Percentiles rank a stretch among this genome's conserved stretches.
phyloP scores from a whole-genome alignment of 345 rosid species.

The Citrus hindsii region DNA sequence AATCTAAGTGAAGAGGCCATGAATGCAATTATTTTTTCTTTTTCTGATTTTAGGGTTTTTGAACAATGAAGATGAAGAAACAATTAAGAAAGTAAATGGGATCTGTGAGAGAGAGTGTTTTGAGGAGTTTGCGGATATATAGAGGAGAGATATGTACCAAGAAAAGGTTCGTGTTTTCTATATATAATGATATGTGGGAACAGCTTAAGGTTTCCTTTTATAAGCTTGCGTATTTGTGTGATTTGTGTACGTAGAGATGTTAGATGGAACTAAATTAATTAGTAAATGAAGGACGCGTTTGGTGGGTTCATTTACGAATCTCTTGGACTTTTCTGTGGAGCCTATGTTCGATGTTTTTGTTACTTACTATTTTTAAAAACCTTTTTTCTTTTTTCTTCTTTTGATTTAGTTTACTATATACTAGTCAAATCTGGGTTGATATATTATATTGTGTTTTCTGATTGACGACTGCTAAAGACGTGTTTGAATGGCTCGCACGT shows the following conservation, averaged over 20 bases:
- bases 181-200: constrained; percentile 2
- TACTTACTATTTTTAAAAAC: no score
- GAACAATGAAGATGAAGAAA: not conserved
- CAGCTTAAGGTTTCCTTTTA: not conserved
- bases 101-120: constrained; percentile 1
- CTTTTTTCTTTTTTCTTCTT: no score
- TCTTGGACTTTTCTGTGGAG: not conserved
- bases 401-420: not conserved
- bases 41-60: not conserved
- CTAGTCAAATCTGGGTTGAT: not conserved
- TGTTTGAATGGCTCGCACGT: constrained; percentile 1
- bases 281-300: not conserved
- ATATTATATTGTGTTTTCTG: not conserved
- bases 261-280: not conserved
- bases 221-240: not conserved
- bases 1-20: constrained; percentile 66
- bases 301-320: not conserved
- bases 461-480: not conserved
- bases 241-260: not conserved
- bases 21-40: not conserved
- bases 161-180: not conserved
- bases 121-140: not conserved
- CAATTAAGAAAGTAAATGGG: not conserved
- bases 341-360: not conserved
- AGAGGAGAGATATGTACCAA: not conserved